These are phyloP conservation scores for Rheum nobile DNA, from an alignment of 148 eudicot genomes.

Conservation along the genomic window DNA sequence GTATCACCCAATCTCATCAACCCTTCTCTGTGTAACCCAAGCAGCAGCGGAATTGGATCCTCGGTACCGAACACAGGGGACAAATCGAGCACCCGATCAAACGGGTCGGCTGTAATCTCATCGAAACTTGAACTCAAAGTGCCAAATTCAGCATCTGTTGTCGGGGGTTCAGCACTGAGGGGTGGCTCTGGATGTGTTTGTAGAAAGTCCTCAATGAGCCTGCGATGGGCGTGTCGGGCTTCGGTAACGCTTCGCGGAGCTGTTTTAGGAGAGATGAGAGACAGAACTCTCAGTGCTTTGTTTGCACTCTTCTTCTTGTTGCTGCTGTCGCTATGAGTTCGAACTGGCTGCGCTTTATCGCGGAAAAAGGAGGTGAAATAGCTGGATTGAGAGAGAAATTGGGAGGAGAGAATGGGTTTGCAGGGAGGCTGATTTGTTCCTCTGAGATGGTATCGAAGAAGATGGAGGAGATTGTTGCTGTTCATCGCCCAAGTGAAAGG, in stretches of 20 bases:
- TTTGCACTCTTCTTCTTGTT: background rate
- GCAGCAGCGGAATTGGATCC: conserved; percentile 14
- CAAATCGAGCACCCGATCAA: conserved; percentile 6
- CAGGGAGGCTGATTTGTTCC: background rate
- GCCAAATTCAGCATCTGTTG: background rate
- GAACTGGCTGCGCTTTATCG: background rate
- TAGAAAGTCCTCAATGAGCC: conserved; percentile 25
- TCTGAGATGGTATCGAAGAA: background rate
- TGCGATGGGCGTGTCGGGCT: conserved; percentile 13
- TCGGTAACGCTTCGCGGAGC: background rate
- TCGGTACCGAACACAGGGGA: conserved; percentile 10
- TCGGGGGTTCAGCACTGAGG: background rate
- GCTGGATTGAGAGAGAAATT: background rate
- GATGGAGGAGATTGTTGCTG: background rate
- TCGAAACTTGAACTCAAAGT: background rate
- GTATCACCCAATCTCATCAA: conserved; percentile 6
- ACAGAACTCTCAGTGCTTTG: conserved; percentile 21
- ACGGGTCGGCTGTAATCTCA: background rate
- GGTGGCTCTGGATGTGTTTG: conserved; percentile 14
- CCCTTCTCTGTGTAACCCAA: conserved; percentile 18
- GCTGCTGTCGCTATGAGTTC: background rate
- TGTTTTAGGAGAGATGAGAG: conserved; percentile 26
- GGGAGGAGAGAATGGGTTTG: background rate
- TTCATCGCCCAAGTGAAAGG: background rate
- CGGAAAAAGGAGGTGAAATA: background rate